Base-by-base conservation (phyloP, 1,284 basidiomycete genomes). In the Trichosporon sp. region DNA sequence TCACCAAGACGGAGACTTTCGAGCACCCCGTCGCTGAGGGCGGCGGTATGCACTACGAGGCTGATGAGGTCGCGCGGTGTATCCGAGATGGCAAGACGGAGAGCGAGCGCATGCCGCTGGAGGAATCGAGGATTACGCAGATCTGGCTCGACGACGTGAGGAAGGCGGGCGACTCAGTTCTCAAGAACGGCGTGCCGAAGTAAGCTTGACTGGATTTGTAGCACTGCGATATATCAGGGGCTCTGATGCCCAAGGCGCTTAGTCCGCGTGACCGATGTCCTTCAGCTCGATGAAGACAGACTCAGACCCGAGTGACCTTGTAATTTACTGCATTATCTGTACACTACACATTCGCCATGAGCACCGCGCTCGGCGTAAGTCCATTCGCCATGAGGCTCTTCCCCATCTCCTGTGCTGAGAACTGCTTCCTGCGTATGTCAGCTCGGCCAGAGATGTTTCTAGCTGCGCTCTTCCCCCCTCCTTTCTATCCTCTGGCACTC, bases 51-150 rank as follows among this genome's bases (percentile, higher is more conserved):
- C 71, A 76, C 32, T 81, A 78, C 67, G 77, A 81, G 67, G 80
- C 78, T 11, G 78, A 80, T 65, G 92, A 93, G 68, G 91, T 92
- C 16, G 92, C 90, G 14, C 80, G 90, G 58, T 90, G 89, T 72
- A 81, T 94, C 21, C 80, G 87, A 56, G 89, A 88, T 63, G 89
- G 89, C 7, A 89, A 89, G 80, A 80, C 81, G n/a, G 86, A 92
- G 79, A 90, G 89, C 70, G 82, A 83, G 5, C 71, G 86, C 25
- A 92, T 91, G 89, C 84, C 86, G 1, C 87, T 88, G 67, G 85
- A 86, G 44, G 91, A 91, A 81, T 91, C 88, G 73, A 72, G 89
- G 67, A 73, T 92, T 67, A 85, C 88, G 68, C 92, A 92, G 87
- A 82, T 85, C 36, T 85, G 91, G 64, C 90, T 93, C 73, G 91